These are phyloP conservation scores for Backusella parvicylindrica DNA, from an alignment of 192 early-diverging fungal species.

Conservation along the genomic window DNA sequence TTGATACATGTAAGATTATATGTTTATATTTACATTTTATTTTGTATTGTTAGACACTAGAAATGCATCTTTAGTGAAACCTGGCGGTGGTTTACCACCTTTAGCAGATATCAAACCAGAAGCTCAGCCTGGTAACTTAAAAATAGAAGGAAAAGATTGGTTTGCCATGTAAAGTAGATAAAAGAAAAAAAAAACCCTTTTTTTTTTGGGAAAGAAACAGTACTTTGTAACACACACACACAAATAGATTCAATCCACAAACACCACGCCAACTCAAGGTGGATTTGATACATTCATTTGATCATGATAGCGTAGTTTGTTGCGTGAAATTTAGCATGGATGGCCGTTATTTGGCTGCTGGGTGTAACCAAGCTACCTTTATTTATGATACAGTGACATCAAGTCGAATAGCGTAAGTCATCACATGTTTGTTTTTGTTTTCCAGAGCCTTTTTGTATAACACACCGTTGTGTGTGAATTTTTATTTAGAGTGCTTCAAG, in stretches of 20 bases:
- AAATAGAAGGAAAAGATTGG: slow-evolving; percentile 87
- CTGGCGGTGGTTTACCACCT: slow-evolving; percentile 69
- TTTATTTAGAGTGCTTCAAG: slow-evolving; percentile 63
- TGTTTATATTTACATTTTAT: not conserved
- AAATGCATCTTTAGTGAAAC: not conserved
- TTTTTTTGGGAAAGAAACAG: not conserved
- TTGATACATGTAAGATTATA: not conserved
- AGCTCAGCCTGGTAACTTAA: slow-evolving; percentile 65
- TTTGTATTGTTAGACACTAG: not conserved
- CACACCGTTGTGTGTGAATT: not conserved
- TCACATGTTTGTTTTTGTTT: not conserved
- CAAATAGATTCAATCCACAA: slow-evolving; percentile 65
- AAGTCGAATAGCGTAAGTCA: slow-evolving; percentile 61
- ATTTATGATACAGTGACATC: slow-evolving; percentile 80
- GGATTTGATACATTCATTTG: slow-evolving; percentile 64
- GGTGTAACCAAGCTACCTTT: slow-evolving; percentile 88
- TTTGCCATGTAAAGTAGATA: slow-evolving; percentile 64
- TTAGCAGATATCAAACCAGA: slow-evolving; percentile 81
- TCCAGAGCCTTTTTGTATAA: not conserved
- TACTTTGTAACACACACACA: not conserved
- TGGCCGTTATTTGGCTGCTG: slow-evolving; percentile 91
- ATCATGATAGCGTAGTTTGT: slow-evolving; percentile 86
- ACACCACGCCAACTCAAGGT: slow-evolving; percentile 60
- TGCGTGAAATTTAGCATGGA: slow-evolving; percentile 96
- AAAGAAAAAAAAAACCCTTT: not conserved